Base-by-base conservation (phyloP, 1,284 basidiomycete species). In the Vanrija pseudolonga region DNA sequence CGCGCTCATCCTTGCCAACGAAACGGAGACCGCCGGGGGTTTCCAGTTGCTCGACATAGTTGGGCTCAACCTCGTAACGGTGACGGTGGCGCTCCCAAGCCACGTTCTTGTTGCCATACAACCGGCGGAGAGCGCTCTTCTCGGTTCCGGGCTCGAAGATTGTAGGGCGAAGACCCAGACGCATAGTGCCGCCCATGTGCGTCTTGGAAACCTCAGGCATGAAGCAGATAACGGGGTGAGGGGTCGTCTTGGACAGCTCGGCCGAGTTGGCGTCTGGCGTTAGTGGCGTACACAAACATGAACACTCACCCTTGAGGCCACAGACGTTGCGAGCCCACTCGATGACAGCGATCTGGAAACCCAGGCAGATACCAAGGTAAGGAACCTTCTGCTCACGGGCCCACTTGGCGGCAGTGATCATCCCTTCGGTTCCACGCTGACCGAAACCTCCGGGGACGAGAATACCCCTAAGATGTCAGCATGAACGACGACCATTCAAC, bases 151-250 rank as follows among this genome's bases (percentile, higher is more conserved):
- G 73, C 59, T 87, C 83, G 73, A 98, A 98, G 50, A 97, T 82
- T 3, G 95, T 98, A 6, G 96, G 93, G 19, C 95, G 85, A 48
- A 98, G 81, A 20, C 95, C 95, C 15, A 98, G 83, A 19, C 95
- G 87, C 95, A 99, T 99, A 20, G 95, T 99, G 24, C 95, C 95
- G 52, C 95, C 95, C 83, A 98, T 90, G 65, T 98, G 93, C 7
- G 94, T 98, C 72, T 89, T 90, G 44, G 92, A 96, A 65, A 98
- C 90, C 76, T 99, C 95, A 26, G 95, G 95, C 95, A 99, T 99
- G 83, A 95, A 98, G 64, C 98, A 84, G 76, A 98, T 83, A 53
- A 94, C 83, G 0, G 89, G 89, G 62, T 90, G 80, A 18, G 77
- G 68, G 20, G 80, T 79, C 15, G 74, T 65, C 32, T 81, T 77